Evolutionary conservation across 202 grass and related monocot genomes (phyloP).

Genomic region (Hordeum pubiflorum): DNA sequence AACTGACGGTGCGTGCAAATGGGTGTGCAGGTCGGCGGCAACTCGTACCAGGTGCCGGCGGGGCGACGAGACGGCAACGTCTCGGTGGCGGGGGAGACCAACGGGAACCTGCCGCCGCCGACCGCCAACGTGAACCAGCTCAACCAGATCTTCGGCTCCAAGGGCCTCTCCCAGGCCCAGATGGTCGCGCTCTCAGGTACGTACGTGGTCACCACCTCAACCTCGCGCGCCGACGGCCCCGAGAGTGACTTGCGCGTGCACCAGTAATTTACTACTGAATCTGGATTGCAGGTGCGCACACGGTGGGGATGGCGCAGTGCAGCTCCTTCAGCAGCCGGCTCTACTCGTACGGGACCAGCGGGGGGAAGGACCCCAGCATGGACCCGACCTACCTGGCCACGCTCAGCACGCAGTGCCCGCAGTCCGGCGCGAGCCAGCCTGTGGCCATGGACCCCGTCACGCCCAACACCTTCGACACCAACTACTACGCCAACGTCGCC

Average conservation of each 20-base stretch:
- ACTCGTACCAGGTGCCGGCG: conserved; percentile 48
- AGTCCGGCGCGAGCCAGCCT: not conserved
- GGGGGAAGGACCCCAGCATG: conserved; percentile 49
- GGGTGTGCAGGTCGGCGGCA: conserved; percentile 48
- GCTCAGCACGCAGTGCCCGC: conserved; percentile 45
- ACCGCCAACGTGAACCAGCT: conserved; percentile 41
- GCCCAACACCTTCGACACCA: conserved; percentile 50
- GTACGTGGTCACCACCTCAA: not conserved
- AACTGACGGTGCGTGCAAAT: not conserved
- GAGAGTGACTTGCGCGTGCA: too few relatives aligned
- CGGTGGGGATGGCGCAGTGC: conserved; percentile 60
- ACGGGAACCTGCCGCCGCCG: conserved; percentile 49
- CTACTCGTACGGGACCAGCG: conserved; percentile 46
- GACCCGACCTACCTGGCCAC: conserved; percentile 44
- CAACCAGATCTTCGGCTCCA: conserved; percentile 47
- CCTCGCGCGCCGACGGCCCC: too few relatives aligned
- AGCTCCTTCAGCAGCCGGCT: conserved; percentile 56
- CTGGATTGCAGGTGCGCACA: conserved; percentile 48
- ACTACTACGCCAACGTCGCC: conserved; percentile 55
- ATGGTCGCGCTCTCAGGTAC: conserved; percentile 69
- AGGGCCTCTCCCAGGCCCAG: conserved; percentile 43
- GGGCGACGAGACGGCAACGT: conserved; percentile 62
- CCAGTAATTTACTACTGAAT: not conserved
- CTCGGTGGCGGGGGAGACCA: conserved; percentile 42
- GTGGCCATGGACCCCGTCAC: conserved; percentile 65